Percentiles rank a stretch among this genome's conserved stretches.
Evolutionary conservation across 2,329 filamentous ascomycete species (phyloP).

Genomic region (Fusarium sp.): DNA sequence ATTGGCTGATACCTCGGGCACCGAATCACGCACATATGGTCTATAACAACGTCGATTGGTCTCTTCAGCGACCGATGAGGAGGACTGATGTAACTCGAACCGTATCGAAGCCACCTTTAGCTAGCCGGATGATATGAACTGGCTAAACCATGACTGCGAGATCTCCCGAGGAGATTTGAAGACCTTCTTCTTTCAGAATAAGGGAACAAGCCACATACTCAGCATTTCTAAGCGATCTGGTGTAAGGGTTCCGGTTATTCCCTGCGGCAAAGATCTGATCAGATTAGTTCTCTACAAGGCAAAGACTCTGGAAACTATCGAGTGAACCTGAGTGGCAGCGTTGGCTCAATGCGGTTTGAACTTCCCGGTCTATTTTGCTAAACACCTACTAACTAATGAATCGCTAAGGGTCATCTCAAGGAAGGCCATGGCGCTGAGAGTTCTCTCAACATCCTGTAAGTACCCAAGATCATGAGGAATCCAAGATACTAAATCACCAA

Average conservation of each 20-base stretch:
- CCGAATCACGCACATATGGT: too few species aligned
- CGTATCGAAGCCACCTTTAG: too few species aligned
- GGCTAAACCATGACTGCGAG: neutral
- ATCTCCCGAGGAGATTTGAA: neutral
- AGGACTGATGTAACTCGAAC: too few species aligned
- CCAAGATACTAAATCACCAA: neutral
- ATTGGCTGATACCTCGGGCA: too few species aligned
- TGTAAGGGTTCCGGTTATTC: too few species aligned
- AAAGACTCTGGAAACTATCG: neutral
- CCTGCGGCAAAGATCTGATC: too few species aligned
- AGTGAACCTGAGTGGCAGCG: neutral
- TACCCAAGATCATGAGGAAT: too few species aligned
- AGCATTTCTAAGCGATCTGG: neutral
- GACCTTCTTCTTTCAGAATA: neutral
- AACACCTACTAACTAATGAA: neutral
- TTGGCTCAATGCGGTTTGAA: neutral
- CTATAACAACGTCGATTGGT: too few species aligned
- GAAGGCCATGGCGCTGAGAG: neutral
- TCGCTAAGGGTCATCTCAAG: neutral
- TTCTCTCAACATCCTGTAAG: neutral
- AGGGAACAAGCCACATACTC: neutral
- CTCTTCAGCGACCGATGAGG: too few species aligned
- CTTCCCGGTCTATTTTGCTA: too few species aligned
- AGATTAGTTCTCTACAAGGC: neutral
- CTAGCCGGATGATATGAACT: neutral